A percentile compares a stretch with the other conserved stretches of the same genome.
These are phyloP conservation scores for Mesembryanthemum crystallinum DNA, from an alignment of 148 eudicot genomes.

Conservation along the genomic window DNA sequence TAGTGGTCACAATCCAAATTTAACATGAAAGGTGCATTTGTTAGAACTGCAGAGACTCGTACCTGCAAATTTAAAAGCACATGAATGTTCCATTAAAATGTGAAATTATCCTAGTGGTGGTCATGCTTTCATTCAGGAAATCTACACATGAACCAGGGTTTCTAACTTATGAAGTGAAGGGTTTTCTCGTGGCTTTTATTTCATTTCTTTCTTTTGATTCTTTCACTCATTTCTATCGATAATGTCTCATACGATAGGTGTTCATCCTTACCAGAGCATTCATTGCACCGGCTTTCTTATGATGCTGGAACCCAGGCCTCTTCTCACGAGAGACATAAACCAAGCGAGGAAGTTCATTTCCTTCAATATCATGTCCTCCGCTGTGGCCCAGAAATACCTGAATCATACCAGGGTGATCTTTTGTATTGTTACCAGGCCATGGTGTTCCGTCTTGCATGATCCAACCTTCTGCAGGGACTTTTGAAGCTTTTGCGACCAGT, in stretches of 20 bases:
- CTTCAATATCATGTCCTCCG: constrained; percentile 92
- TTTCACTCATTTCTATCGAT: neutral
- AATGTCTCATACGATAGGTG: neutral
- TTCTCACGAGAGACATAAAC: constrained; percentile 99
- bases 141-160: neutral
- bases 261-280: constrained; percentile 80
- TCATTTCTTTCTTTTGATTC: neutral
- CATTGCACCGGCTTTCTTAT: constrained; percentile 99
- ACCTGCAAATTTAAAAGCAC: constrained; percentile 47
- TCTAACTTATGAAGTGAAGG: neutral
- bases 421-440: constrained; percentile 98
- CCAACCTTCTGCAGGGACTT: constrained; percentile 96
- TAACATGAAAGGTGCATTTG: constrained; percentile 99
- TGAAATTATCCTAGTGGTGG: too few relatives aligned
- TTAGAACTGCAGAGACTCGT: constrained; percentile 89
- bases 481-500: constrained; percentile 80
- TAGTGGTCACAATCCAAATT: constrained; percentile 99
- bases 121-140: neutral
- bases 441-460: constrained; percentile 99
- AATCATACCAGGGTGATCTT: constrained; percentile 98
- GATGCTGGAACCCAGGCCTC: constrained; percentile 99
- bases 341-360: constrained; percentile 95
- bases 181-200: neutral
- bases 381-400: constrained; percentile 96
- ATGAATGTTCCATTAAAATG: neutral